phyloP scores from a whole-genome alignment of 257 asterid species.

The Petunia axillaris region DNA sequence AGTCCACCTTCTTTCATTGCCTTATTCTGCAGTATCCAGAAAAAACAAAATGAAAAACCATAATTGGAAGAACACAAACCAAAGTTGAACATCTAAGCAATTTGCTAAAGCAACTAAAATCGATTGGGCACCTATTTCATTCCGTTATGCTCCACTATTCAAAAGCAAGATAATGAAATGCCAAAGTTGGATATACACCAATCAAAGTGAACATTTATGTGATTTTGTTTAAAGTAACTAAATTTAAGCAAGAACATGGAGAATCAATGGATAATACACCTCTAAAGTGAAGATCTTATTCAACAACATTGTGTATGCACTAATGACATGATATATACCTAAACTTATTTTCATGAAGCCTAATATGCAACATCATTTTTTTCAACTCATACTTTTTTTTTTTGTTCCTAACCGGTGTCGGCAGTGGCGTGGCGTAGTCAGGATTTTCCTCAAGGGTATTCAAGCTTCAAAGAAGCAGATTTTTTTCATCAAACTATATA shows the following conservation, averaged over 20 bases:
- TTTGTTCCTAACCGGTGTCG: no score
- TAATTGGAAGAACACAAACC: neutral
- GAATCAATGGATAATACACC: neutral
- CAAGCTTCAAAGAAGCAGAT: no score
- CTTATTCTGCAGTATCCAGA: slow-evolving; percentile 50
- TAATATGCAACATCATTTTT: neutral
- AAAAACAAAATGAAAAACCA: slow-evolving; percentile 20
- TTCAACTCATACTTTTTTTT: neutral
- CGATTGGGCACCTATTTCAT: neutral
- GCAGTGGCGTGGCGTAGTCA: no score
- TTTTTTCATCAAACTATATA: no score
- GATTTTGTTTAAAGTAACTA: neutral
- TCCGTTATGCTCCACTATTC: neutral
- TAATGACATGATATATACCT: neutral
- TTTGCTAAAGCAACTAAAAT: neutral
- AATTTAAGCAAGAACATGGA: neutral
- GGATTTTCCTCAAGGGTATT: no score
- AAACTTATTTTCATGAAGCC: neutral
- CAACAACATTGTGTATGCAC: no score
- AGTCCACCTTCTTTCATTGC: slow-evolving; percentile 58
- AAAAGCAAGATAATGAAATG: neutral
- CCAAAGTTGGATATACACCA: neutral
- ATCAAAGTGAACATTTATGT: neutral
- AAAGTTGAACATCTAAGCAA: neutral
- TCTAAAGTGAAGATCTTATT: neutral